These are phyloP conservation scores for Suillus spraguei DNA, from an alignment of 768 basidiomycete genomes.

Conservation along the genomic window DNA sequence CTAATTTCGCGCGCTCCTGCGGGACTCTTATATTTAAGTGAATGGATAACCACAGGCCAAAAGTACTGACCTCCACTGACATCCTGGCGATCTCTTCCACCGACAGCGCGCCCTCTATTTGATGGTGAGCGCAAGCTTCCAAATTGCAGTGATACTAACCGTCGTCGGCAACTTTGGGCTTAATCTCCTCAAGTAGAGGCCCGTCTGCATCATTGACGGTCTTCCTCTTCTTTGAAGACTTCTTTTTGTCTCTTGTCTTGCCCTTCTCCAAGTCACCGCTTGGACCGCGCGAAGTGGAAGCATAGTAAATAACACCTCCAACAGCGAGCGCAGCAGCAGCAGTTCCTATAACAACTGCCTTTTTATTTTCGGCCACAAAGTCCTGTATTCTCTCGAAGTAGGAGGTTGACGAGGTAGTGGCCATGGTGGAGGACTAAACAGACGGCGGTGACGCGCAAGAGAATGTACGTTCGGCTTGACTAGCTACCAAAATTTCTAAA, in stretches of 20 bases:
- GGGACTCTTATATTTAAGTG: slow-evolving; percentile 1
- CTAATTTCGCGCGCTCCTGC: slow-evolving; percentile 67
- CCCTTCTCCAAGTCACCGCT: slow-evolving; percentile 46
- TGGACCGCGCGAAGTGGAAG: slow-evolving; percentile 46
- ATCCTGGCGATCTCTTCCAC: slow-evolving; percentile 58
- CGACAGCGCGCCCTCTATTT: slow-evolving; percentile 47
- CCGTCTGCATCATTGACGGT: slow-evolving; percentile 60
- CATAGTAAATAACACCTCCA: slow-evolving; percentile 75
- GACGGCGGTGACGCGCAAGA: slow-evolving; percentile 6
- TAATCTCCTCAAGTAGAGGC: slow-evolving; percentile 80
- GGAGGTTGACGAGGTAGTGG: slow-evolving; percentile 26
- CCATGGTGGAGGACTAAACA: slow-evolving; percentile 1
- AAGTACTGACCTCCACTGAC: slow-evolving; percentile 54
- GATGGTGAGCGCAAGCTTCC: slow-evolving; percentile 9
- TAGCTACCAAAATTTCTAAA: slow-evolving; percentile 4
- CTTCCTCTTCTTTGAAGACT: slow-evolving; percentile 62
- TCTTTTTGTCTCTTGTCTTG: slow-evolving; percentile 53
- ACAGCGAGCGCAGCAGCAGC: slow-evolving; percentile 72
- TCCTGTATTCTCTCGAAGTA: slow-evolving; percentile 65
- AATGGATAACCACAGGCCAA: background rate
- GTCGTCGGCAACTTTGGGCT: slow-evolving; percentile 43
- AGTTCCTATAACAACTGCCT: slow-evolving; percentile 69
- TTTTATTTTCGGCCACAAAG: slow-evolving; percentile 79
- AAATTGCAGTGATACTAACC: slow-evolving; percentile 22
- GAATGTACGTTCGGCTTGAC: slow-evolving; percentile 1